Evolutionary conservation across 139 green algal genomes (phyloP).

Genomic region (Prasinococcaceae sp.): DNA sequence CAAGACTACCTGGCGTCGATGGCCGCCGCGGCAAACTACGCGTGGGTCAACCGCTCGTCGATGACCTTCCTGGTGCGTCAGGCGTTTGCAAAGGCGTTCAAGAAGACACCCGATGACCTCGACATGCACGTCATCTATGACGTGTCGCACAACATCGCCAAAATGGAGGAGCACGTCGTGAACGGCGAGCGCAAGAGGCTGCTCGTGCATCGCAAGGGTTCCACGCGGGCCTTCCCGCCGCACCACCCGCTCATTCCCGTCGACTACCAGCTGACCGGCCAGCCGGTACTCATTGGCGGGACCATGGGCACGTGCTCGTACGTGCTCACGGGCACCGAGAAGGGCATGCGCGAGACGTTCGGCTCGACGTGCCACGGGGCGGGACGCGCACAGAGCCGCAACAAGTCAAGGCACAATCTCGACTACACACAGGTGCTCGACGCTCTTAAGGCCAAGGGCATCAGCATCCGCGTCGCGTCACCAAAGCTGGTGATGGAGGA

Average conservation of each 20-base stretch:
- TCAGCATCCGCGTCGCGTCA: slow-evolving; percentile 56
- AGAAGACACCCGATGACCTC: slow-evolving; percentile 54
- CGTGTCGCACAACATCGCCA: slow-evolving; percentile 82
- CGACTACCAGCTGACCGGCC: slow-evolving; percentile 74
- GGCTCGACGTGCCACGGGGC: slow-evolving; percentile 70
- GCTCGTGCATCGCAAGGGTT: slow-evolving; percentile 78
- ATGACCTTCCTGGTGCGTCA: slow-evolving; percentile 72
- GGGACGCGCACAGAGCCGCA: slow-evolving; percentile 49
- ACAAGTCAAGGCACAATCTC: slow-evolving; percentile 53
- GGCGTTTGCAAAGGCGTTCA: slow-evolving; percentile 68
- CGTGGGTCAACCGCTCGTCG: slow-evolving; percentile 70
- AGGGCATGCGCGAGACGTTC: slow-evolving; percentile 67
- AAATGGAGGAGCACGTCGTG: slow-evolving; percentile 73
- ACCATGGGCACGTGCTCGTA: slow-evolving; percentile 73
- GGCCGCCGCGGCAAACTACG: slow-evolving; percentile 79
- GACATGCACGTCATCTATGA: slow-evolving; percentile 91
- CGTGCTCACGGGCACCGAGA: slow-evolving; percentile 74
- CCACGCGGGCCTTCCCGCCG: slow-evolving; percentile 70
- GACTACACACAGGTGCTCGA: slow-evolving; percentile 60
- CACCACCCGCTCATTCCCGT: slow-evolving; percentile 76
- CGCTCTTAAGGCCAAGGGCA: slow-evolving; percentile 61
- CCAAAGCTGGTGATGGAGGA: slow-evolving; percentile 51
- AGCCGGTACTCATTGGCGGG: slow-evolving; percentile 77
- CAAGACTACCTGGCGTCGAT: slow-evolving; percentile 78
- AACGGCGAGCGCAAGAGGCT: slow-evolving; percentile 53